Evolutionary conservation across 768 basidiomycete genomes (phyloP).

Genomic region (Lactifluus volemus): DNA sequence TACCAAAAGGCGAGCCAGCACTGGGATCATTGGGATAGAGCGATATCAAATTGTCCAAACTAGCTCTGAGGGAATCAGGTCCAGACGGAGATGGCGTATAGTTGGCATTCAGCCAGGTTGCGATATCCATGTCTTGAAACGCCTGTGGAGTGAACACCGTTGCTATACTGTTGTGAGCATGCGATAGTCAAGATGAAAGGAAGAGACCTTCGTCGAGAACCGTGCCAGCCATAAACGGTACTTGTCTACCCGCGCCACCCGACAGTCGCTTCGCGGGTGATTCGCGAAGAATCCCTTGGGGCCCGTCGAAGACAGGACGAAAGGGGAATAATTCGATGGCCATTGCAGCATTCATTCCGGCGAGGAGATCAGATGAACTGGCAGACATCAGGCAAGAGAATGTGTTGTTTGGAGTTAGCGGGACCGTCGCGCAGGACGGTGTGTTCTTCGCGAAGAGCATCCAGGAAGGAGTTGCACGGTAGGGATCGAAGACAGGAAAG

Average conservation of each 20-base stretch:
- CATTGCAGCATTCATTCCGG: constrained; percentile 20
- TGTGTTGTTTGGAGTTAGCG: constrained; percentile 23
- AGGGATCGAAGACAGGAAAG: constrained; percentile 25
- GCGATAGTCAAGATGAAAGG: not conserved
- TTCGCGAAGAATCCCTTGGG: constrained; percentile 32
- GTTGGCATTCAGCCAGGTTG: constrained; percentile 10
- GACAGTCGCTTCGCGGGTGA: constrained; percentile 29
- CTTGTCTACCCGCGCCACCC: constrained; percentile 27
- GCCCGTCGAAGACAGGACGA: constrained; percentile 35
- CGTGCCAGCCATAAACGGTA: constrained; percentile 41
- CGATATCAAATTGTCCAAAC: constrained; percentile 25
- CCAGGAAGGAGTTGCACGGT: constrained; percentile 30
- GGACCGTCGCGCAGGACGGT: constrained; percentile 26
- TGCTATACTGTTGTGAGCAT: constrained; percentile 21
- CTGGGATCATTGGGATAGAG: constrained; percentile 37
- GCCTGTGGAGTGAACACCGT: constrained; percentile 29
- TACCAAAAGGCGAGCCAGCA: constrained; percentile 38
- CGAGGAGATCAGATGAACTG: constrained; percentile 15
- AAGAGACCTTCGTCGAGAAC: constrained; percentile 38
- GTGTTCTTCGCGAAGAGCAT: constrained; percentile 32
- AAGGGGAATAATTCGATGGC: constrained; percentile 28
- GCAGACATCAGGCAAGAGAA: constrained; percentile 28
- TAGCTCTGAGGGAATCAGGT: constrained; percentile 12
- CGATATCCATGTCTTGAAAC: constrained; percentile 1
- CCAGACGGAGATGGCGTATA: constrained; percentile 16